phyloP scores from a whole-genome alignment of 2,329 filamentous ascomycete species.

The Akanthomyces lecanii region DNA sequence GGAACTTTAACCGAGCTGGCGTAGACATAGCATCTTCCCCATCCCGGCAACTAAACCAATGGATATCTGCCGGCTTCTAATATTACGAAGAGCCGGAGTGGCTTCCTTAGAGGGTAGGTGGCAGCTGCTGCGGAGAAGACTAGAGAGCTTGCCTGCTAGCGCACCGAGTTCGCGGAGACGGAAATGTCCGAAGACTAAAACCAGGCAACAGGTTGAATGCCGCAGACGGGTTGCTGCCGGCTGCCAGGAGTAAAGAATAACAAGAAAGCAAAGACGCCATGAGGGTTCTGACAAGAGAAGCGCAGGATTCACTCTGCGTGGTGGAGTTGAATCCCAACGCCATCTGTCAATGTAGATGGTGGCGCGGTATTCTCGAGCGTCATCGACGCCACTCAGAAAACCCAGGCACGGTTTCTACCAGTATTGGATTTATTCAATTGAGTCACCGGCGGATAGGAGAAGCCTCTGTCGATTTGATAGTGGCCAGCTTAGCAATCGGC shows the following conservation, averaged over 20 bases:
- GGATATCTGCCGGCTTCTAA: neutral
- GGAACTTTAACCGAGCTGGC: neutral
- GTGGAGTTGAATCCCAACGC: too few species aligned
- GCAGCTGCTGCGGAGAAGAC: constrained; percentile 6
- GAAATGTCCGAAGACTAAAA: neutral
- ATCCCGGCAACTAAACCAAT: neutral
- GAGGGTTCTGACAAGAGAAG: neutral
- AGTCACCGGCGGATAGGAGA: too few species aligned
- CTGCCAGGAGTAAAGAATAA: too few species aligned
- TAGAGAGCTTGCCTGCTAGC: neutral
- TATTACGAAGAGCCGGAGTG: neutral
- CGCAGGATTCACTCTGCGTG: neutral
- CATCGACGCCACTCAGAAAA: too few species aligned
- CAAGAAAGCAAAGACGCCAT: neutral
- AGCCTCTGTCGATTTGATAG: too few species aligned
- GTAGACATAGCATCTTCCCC: neutral
- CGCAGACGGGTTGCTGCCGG: too few species aligned
- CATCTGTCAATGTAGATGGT: too few species aligned
- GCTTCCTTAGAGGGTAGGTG: constrained; percentile 12
- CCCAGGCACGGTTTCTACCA: too few species aligned
- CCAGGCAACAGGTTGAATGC: too few species aligned
- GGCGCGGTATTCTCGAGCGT: too few species aligned
- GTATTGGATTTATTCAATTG: too few species aligned
- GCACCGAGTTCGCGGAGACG: neutral
- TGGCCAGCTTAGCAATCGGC: too few species aligned